Base-by-base conservation (phyloP, 2,329 filamentous ascomycete species). In the Cercospora janseana region DNA sequence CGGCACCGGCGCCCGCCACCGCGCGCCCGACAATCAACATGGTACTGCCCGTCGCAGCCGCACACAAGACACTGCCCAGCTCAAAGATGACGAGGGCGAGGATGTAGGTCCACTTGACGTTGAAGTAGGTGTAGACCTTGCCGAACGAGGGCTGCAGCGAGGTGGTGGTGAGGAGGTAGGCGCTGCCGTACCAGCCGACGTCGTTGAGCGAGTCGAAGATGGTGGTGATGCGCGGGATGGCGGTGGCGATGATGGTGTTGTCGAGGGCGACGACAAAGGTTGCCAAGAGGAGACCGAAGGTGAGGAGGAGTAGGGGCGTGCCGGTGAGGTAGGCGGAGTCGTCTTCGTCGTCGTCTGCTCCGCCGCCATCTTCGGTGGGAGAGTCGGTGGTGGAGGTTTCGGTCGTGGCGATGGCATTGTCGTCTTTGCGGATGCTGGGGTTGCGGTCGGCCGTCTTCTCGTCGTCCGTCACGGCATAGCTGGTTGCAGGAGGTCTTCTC, bases 91-190 rank as follows among this genome's bases (percentile, higher is more conserved):
- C n/a, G 21, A 83, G 68, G 34, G 72, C 65, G 48, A 70, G 65
- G 4, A 82, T 67, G 60, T 77, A 82, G 1, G 71, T 72, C 43
- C 68, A 76, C 57, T 76, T 77, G 51, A 80, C 70, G 9, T 73
- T 67, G 56, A 81, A 81, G 63, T 77, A 79, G 43, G 79, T 82
- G 6, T 81, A 86, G 2, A 84, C 79, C 66, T 77, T 77, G 20
- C 73, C 77, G 32, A 71, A 77, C 1, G 71, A 71, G 4, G 74
- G 74, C 49, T 76, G 74, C 0, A 62, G 38, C 18, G 69, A 28
- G 16, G 64, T 67, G 8, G 65, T 72, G 3, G 72, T 61, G 58
- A 75, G 47, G 60, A 79, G 63, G 75, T 81, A 65, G 77, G 53
- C 56, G 15, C 37, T 54, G 9, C 59, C 58, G 28, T 77, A 77